Evolutionary conservation across 139 green algal genomes (phyloP), one percentile per base, ranked within the genome.

Genomic region (Tetratostichococcus sp.): DNA sequence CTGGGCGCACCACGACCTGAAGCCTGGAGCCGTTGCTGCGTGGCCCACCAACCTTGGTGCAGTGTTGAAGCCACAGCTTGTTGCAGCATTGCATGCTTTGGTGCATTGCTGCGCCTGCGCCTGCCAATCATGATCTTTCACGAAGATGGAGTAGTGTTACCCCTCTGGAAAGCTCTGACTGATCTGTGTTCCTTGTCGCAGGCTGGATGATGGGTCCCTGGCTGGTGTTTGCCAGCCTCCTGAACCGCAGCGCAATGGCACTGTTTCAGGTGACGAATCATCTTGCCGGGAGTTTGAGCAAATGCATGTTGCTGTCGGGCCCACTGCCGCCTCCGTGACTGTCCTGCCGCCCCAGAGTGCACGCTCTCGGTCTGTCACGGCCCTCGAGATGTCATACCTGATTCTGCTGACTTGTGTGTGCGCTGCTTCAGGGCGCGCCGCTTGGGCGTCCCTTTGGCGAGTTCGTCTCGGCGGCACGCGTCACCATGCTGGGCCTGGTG

Each of bases 151-250:
- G n/a, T n/a, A n/a, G n/a, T n/a, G n/a, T n/a, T n/a, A n/a, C n/a
- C n/a, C n/a, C n/a, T n/a, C 58, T 66, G 58, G 11, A 4, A 66
- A 8, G 58, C 58, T 31, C 4, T 26, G 58, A 11, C 17, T 66
- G 11, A 26, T 30, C 1, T 71, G 66, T 30, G 66, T 42, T 21
- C n/a, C 28, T 8, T 1, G 66, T 1, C 16, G 66, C 30, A 71
- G 19, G 93, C 1, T 97, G 93, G 92, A 97, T 97, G 91, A 98
- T 98, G 94, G 94, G 94, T 0, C 93, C 94, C 0, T 98, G 90
- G 89, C 86, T 98, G 39, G 71, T 97, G 2, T 98, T 93, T 75
- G 89, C 87, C 14, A 72, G 83, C 23, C 84, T 98, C 62, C 75
- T 97, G 32, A 98, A 97, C 78, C 84, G 88, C 23, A 92, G 84